Conservation (phyloP, 768 basidiomycete species). For the Macrocybe gigantea region DNA sequence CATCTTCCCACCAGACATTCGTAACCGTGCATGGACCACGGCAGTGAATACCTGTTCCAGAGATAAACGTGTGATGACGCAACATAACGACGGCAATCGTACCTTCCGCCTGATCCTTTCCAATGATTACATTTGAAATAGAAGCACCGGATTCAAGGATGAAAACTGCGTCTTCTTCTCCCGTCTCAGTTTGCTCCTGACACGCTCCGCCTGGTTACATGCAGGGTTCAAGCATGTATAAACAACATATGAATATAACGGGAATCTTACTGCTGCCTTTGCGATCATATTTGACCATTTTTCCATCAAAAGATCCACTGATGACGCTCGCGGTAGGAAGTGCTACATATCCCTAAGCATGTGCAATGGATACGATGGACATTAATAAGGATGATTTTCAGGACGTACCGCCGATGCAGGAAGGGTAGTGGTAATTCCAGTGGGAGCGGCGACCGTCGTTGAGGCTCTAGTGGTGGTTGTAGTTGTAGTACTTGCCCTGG, state of each 20-base stretch:
- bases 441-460: constrained; percentile 7
- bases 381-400: background rate
- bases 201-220: constrained; percentile 15
- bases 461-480: constrained; percentile 11
- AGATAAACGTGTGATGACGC: background rate
- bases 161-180: constrained; percentile 22
- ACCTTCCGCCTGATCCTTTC: constrained; percentile 22
- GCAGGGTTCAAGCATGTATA: background rate
- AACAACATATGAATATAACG: background rate
- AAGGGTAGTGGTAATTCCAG: constrained; percentile 16
- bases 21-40: constrained; percentile 22
- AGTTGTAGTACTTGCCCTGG: constrained; percentile 6
- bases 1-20: constrained; percentile 25
- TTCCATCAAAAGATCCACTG: constrained; percentile 19
- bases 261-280: constrained; percentile 19
- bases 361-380: background rate
- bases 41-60: constrained; percentile 18
- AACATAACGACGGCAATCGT: background rate
- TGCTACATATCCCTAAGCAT: constrained; percentile 17
- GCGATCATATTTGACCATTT: constrained; percentile 22
- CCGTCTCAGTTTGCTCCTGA: constrained; percentile 20
- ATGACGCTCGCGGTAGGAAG: constrained; percentile 23
- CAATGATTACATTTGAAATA: constrained; percentile 23
- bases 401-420: constrained; percentile 20
- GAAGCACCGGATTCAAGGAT: constrained; percentile 20